phyloP scores from a whole-genome alignment of 164 flowering plant genomes.

The Magnolia officinalis region DNA sequence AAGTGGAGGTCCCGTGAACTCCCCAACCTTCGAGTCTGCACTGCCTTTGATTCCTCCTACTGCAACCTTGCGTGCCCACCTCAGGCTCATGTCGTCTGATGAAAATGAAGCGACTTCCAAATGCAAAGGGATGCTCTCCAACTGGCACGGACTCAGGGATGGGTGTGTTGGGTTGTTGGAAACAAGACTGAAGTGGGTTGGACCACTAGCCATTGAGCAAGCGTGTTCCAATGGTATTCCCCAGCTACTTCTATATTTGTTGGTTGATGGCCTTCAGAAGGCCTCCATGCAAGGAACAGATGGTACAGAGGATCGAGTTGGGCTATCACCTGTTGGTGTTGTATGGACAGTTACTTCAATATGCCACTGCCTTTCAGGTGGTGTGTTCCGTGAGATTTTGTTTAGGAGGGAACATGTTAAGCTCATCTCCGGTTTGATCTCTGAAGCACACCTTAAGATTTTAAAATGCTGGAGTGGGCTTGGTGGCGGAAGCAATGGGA shows the following conservation, averaged over 20 bases:
- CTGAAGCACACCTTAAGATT: constrained; percentile 70
- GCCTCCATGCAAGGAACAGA: constrained; percentile 26
- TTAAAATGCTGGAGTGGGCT: constrained; percentile 81
- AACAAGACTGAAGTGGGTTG: constrained; percentile 77
- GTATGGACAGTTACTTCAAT: constrained; percentile 79
- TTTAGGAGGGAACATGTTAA: constrained; percentile 59
- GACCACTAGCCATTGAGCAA: constrained; percentile 83
- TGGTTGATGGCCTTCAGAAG: constrained; percentile 31
- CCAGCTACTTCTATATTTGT: constrained; percentile 56
- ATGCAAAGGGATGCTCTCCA: constrained; percentile 45
- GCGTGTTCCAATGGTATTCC: constrained; percentile 82
- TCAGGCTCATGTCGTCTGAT: constrained; percentile 35
- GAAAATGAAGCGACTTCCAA: constrained; percentile 28
- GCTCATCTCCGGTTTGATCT: constrained; percentile 50
- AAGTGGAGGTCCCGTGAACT: constrained; percentile 44
- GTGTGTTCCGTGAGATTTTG: constrained; percentile 74
- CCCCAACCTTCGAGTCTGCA: constrained; percentile 61
- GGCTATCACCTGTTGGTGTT: constrained; percentile 80
- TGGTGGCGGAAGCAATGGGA: constrained; percentile 86
- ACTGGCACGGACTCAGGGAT: constrained; percentile 85
- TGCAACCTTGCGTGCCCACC: constrained; percentile 60
- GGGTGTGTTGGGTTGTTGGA: constrained; percentile 87
- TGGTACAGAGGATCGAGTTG: constrained; percentile 38
- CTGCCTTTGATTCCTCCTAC: constrained; percentile 83
- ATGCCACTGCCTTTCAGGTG: constrained; percentile 81